Conservation (phyloP, 179 eudicot species). For the Spergularia azorica region DNA sequence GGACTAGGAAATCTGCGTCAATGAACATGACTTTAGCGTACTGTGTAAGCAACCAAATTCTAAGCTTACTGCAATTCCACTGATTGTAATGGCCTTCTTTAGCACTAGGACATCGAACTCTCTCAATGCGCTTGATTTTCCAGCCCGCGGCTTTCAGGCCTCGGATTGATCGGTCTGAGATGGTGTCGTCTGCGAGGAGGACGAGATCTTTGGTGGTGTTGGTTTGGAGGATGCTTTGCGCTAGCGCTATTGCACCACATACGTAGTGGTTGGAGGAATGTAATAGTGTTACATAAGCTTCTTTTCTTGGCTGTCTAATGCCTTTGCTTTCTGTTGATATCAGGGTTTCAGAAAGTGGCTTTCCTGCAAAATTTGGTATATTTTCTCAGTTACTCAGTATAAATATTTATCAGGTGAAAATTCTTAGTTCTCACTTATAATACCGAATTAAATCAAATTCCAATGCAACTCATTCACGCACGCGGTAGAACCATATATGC, state of each 20-base stretch:
- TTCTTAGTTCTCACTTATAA: too few species aligned
- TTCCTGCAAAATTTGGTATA: too few species aligned
- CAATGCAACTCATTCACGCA: too few species aligned
- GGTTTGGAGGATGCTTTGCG: constrained; percentile 58
- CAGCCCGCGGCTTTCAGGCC: constrained; percentile 64
- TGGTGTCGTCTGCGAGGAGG: constrained; percentile 52
- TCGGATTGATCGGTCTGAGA: constrained; percentile 37
- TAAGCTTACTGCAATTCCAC: constrained; percentile 74
- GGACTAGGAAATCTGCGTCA: constrained; percentile 56
- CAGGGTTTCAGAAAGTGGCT: too few species aligned
- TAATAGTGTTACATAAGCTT: constrained; percentile 62
- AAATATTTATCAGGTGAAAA: too few species aligned
- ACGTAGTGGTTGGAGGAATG: constrained; percentile 66
- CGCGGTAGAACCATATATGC: too few species aligned
- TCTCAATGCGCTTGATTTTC: constrained; percentile 46
- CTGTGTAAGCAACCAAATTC: constrained; percentile 57
- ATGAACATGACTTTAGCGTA: constrained; percentile 63
- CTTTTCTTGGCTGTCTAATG: too few species aligned
- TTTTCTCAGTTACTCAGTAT: too few species aligned
- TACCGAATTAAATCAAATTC: too few species aligned
- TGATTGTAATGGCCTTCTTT: constrained; percentile 47
- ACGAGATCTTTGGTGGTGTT: constrained; percentile 62
- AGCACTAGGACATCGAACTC: constrained; percentile 55
- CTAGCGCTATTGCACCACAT: constrained; percentile 70
- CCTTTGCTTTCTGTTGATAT: too few species aligned